Conservation (phyloP, 331 rosid genomes). For the Telfairia occidentalis region DNA sequence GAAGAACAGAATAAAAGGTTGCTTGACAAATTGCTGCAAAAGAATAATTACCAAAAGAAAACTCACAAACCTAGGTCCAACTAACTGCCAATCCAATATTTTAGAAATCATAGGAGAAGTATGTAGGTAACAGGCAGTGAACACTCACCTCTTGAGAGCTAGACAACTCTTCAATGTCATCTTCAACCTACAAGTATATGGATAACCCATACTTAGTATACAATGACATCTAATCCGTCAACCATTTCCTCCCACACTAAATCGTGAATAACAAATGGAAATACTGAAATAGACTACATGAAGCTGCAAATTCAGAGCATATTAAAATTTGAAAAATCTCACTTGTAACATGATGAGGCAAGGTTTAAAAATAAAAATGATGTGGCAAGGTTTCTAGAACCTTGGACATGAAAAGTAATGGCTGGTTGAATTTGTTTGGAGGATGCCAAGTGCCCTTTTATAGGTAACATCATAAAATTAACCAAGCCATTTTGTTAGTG, state of each 20-base stretch:
- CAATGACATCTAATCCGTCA: neutral
- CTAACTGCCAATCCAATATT: neutral
- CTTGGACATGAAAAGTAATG: neutral
- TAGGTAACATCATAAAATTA: neutral
- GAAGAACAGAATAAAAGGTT: neutral
- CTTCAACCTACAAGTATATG: conserved; percentile 42
- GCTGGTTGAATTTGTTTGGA: neutral
- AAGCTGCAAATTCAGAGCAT: neutral
- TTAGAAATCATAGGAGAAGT: neutral
- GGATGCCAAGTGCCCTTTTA: neutral
- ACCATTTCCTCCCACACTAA: neutral
- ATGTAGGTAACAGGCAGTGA: neutral
- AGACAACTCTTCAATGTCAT: conserved; percentile 50
- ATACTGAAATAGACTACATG: neutral
- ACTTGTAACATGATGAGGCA: neutral
- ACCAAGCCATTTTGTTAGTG: neutral
- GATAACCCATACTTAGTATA: conserved; percentile 15
- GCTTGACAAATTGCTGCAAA: neutral
- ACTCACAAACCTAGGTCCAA: neutral
- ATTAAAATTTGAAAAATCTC: neutral
- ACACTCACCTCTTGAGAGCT: conserved; percentile 59
- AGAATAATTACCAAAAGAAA: neutral
- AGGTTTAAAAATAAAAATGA: neutral
- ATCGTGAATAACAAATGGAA: neutral
- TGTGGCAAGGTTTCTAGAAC: neutral